A percentile compares a stretch with the other conserved stretches of the same genome.
phyloP scores from a whole-genome alignment of 169 alveolate genomes.

The Plasmodium knowlesi region DNA sequence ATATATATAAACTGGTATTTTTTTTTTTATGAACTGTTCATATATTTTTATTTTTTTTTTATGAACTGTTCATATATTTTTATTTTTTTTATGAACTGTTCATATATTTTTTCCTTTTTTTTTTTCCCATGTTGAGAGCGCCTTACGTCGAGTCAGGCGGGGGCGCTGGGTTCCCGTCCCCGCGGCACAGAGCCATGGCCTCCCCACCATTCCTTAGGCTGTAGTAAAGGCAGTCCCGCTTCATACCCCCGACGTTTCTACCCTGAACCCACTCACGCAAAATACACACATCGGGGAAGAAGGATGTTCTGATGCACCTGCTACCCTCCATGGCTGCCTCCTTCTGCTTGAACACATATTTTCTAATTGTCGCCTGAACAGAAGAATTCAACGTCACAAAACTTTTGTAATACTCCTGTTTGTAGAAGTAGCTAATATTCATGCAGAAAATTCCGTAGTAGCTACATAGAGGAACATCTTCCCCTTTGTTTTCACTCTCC shows the following conservation, averaged over 20 bases:
- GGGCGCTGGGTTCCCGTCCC: not conserved
- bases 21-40: too few species aligned
- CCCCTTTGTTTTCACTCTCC: not conserved
- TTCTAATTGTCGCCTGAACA: constrained; percentile 51
- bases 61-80: too few species aligned
- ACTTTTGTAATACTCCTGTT: constrained; percentile 38
- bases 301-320: not conserved
- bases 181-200: not conserved
- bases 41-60: too few species aligned
- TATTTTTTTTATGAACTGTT: too few species aligned
- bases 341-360: not conserved
- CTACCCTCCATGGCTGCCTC: not conserved
- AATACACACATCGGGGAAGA: constrained; percentile 41
- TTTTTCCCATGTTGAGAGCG: not conserved
- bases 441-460: constrained; percentile 25
- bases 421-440: constrained; percentile 57
- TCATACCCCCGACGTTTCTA: too few species aligned
- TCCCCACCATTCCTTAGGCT: constrained; percentile 10
- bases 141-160: not conserved
- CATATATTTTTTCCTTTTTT: too few species aligned
- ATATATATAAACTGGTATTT: not conserved
- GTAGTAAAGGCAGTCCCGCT: constrained; percentile 16
- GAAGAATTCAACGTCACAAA: constrained; percentile 7
- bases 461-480: not conserved
- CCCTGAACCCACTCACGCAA: not conserved